A percentile compares a stretch with the other conserved stretches of the same genome.
These are phyloP conservation scores for Aspergillus steynii DNA, from an alignment of 495 filamentous ascomycete species.

Conservation along the genomic window DNA sequence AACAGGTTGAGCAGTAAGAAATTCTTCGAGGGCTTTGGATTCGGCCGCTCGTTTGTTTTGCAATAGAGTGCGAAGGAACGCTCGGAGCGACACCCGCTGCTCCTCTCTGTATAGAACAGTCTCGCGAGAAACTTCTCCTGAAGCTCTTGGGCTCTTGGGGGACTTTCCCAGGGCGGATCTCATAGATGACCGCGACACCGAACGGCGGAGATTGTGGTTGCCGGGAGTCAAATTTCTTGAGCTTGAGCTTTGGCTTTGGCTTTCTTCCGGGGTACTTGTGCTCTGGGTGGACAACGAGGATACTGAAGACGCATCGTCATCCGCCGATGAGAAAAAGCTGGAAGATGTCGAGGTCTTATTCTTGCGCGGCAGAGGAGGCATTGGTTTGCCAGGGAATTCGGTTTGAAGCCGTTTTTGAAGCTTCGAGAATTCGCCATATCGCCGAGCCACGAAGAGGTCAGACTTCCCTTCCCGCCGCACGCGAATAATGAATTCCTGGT, in stretches of 20 bases:
- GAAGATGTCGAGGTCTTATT: slow-evolving; percentile 74
- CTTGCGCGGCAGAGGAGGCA: slow-evolving; percentile 86
- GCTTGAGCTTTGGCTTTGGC: slow-evolving; percentile 13
- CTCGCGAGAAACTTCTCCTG: slow-evolving; percentile 43
- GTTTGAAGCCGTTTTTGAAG: slow-evolving; percentile 77
- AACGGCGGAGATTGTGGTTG: slow-evolving; percentile 30
- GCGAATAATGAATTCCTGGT: slow-evolving; percentile 84
- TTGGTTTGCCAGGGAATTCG: slow-evolving; percentile 88
- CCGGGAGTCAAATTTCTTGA: slow-evolving; percentile 27
- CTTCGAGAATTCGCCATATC: slow-evolving; percentile 84
- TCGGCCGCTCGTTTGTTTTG: slow-evolving; percentile 81
- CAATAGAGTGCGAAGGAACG: slow-evolving; percentile 80
- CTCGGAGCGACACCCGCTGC: slow-evolving; percentile 87
- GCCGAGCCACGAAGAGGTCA: slow-evolving; percentile 75
- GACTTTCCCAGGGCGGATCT: slow-evolving; percentile 29
- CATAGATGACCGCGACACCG: slow-evolving; percentile 40
- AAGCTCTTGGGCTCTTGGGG: slow-evolving; percentile 49
- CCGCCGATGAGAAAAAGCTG: slow-evolving; percentile 51
- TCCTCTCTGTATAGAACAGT: slow-evolving; percentile 80
- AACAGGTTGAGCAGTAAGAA: slow-evolving; percentile 70
- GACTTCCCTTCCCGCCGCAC: slow-evolving; percentile 70
- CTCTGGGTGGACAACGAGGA: slow-evolving; percentile 73
- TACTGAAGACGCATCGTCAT: slow-evolving; percentile 72
- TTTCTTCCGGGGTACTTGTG: slow-evolving; percentile 39
- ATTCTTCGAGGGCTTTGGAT: slow-evolving; percentile 78